Evolutionary conservation across 768 basidiomycete genomes (phyloP).

Genomic region (Suillus bovinus): DNA sequence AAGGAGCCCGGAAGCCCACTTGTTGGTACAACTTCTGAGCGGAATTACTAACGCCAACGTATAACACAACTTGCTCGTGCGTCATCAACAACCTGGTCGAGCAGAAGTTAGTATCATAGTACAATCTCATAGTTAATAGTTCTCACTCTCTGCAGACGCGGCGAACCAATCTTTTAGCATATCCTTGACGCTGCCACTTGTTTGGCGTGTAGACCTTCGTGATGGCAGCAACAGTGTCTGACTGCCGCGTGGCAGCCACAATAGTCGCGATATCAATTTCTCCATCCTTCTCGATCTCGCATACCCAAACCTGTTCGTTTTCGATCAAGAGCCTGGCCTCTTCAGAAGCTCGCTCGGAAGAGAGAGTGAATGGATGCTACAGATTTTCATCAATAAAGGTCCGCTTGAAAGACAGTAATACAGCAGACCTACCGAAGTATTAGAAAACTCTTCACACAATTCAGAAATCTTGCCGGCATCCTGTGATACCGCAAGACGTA

Average conservation of each 20-base stretch:
- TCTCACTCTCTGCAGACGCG: conserved; percentile 45
- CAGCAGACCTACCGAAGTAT: conserved; percentile 45
- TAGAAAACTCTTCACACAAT: conserved; percentile 53
- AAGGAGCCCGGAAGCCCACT: conserved; percentile 51
- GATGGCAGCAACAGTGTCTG: conserved; percentile 49
- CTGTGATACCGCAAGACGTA: conserved; percentile 35
- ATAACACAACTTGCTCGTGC: conserved; percentile 50
- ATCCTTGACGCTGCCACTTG: conserved; percentile 44
- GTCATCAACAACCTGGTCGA: conserved; percentile 40
- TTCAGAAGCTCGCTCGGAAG: conserved; percentile 36
- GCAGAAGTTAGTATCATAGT: conserved; percentile 14
- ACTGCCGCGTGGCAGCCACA: conserved; percentile 58
- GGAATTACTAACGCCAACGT: conserved; percentile 52
- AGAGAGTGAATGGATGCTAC: conserved; percentile 39
- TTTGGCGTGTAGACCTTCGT: conserved; percentile 59
- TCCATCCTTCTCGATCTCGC: conserved; percentile 37
- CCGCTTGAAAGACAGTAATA: conserved; percentile 4
- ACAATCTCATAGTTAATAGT: background rate
- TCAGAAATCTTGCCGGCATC: conserved; percentile 43
- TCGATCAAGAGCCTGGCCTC: conserved; percentile 50
- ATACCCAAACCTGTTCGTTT: conserved; percentile 54
- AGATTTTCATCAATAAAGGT: conserved; percentile 31
- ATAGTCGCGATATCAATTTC: conserved; percentile 40
- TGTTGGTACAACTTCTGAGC: conserved; percentile 55
- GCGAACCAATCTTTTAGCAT: conserved; percentile 53